These are phyloP conservation scores for Geotrichum armillariae DNA, from an alignment of 1,139 yeast species.

Conservation along the genomic window DNA sequence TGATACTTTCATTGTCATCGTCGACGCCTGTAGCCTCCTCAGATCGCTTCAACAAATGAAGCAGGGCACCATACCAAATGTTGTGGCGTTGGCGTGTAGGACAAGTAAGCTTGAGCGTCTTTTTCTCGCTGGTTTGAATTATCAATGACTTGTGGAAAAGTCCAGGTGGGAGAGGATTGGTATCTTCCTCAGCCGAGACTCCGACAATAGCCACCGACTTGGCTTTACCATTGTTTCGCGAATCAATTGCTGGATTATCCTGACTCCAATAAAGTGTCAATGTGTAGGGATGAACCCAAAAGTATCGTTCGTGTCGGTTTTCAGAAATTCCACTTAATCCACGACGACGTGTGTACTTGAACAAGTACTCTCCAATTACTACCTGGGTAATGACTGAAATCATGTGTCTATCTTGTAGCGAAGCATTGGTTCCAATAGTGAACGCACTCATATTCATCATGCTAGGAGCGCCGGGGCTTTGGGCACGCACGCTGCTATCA, in stretches of 20 bases:
- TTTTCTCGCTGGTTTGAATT: conserved; percentile 65
- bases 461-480: conserved; percentile 19
- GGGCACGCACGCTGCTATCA: conserved; percentile 3
- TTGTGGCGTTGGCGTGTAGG: conserved; percentile 86
- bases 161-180: conserved; percentile 89
- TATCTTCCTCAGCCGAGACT: conserved; percentile 82
- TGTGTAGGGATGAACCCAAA: conserved; percentile 97
- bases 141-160: conserved; percentile 81
- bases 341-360: conserved; percentile 82
- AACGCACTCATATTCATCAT: conserved; percentile 32
- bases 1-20: conserved; percentile 22
- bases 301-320: conserved; percentile 84
- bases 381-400: conserved; percentile 89
- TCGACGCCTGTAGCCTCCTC: conserved; percentile 51
- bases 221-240: conserved; percentile 49
- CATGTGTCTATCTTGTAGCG: conserved; percentile 69
- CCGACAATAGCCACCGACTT: conserved; percentile 80
- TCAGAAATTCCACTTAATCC: conserved; percentile 75
- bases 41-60: conserved; percentile 71
- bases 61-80: conserved; percentile 85
- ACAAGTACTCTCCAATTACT: conserved; percentile 87
- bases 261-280: conserved; percentile 89
- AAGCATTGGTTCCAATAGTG: conserved; percentile 61
- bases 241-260: conserved; percentile 71
- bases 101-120: conserved; percentile 74